Conservation (phyloP, 2,329 filamentous ascomycete species). For the Cladosporium sp. region DNA sequence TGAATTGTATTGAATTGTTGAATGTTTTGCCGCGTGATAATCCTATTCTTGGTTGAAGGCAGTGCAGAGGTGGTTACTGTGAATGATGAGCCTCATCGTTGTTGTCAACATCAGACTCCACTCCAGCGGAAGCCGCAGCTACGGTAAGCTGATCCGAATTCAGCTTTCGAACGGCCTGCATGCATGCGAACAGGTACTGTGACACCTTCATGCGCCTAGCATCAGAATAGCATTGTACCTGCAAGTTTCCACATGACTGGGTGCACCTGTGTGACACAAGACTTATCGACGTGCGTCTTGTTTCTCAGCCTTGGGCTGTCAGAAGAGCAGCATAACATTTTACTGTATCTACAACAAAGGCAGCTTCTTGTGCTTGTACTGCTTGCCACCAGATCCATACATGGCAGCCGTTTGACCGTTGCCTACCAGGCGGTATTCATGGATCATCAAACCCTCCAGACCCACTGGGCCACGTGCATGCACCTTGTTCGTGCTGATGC, state of each 20-base stretch:
- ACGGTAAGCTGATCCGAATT: neutral
- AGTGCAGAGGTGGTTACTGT: too few relatives aligned
- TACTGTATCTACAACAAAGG: conserved; percentile 20
- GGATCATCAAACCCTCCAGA: conserved; percentile 90
- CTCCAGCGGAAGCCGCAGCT: neutral
- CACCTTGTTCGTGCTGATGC: conserved; percentile 98
- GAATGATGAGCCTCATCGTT: too few relatives aligned
- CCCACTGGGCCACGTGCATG: conserved; percentile 91
- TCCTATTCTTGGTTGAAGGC: too few relatives aligned
- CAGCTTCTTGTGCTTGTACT: conserved; percentile 55
- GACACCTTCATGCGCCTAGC: neutral
- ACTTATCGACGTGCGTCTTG: too few relatives aligned
- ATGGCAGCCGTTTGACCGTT: conserved; percentile 74
- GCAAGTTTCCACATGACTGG: too few relatives aligned
- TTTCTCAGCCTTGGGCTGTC: too few relatives aligned
- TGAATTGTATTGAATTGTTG: neutral
- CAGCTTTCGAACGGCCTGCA: neutral
- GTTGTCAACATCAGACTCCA: too few relatives aligned
- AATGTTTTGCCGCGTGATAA: neutral
- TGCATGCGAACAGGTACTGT: neutral
- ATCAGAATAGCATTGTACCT: neutral
- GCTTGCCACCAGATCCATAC: conserved; percentile 58
- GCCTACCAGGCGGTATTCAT: conserved; percentile 90
- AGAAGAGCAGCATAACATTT: neutral
- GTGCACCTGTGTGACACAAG: neutral